Evolutionary conservation across 2,329 filamentous ascomycete genomes (phyloP).

Genomic region (Chaetomiaceae sp.): DNA sequence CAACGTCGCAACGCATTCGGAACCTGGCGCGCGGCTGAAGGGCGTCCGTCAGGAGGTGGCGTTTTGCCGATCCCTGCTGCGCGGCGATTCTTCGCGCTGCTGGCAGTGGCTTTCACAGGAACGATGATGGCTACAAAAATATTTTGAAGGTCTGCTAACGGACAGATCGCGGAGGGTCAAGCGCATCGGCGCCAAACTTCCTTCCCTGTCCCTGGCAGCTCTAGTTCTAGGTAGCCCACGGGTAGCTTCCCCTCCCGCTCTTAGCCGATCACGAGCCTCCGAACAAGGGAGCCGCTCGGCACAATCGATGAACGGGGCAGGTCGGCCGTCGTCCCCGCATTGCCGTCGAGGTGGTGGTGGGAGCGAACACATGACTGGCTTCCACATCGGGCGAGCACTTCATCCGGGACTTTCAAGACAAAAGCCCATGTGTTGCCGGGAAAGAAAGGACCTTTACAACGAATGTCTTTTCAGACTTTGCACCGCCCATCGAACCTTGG

Average conservation of each 20-base stretch:
- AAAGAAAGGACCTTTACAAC: too few species aligned
- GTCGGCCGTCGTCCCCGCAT: not conserved
- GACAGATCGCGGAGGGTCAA: not conserved
- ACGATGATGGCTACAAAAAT: not conserved
- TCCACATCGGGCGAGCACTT: constrained; percentile 2
- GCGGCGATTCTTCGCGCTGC: too few species aligned
- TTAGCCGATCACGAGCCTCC: not conserved
- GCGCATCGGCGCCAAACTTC: not conserved
- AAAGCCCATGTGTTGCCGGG: too few species aligned
- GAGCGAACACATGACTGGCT: constrained; percentile 6
- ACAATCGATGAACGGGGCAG: constrained; percentile 3
- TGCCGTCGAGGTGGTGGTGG: not conserved
- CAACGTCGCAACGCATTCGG: not conserved
- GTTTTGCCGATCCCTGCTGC: not conserved
- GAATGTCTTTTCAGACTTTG: too few species aligned
- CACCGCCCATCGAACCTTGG: too few species aligned
- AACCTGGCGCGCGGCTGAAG: not conserved
- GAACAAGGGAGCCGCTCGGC: too few species aligned
- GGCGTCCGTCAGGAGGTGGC: not conserved
- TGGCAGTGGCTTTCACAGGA: too few species aligned
- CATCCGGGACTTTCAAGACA: too few species aligned
- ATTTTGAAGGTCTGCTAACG: not conserved
- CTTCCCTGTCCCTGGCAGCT: not conserved
- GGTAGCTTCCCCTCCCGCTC: constrained; percentile 1
- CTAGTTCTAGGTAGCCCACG: too few species aligned